A percentile compares a stretch with the other conserved stretches of the same genome.
Evolutionary conservation across 345 rosid species (phyloP).

Genomic region (Hypericum perforatum): DNA sequence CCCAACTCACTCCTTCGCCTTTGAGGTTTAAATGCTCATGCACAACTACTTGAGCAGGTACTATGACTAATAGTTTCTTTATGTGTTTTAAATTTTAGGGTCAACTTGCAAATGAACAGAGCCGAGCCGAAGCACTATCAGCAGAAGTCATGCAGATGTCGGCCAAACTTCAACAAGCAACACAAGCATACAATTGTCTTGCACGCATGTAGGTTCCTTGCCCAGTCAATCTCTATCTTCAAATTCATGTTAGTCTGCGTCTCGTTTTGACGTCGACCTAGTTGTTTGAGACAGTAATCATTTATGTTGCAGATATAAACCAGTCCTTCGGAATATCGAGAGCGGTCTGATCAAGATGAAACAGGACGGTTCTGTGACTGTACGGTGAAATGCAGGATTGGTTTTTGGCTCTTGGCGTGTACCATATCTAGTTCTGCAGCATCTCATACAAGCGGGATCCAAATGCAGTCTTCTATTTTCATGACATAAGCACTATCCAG

Average conservation of each 20-base stretch:
- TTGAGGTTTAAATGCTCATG: too few relatives aligned
- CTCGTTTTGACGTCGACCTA: background rate
- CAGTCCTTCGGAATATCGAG: constrained; percentile 76
- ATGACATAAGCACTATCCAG: too few relatives aligned
- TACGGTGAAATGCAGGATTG: constrained; percentile 20
- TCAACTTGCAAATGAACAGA: constrained; percentile 71
- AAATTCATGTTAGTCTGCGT: background rate
- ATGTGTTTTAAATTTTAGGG: constrained; percentile 25
- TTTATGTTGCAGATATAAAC: constrained; percentile 57
- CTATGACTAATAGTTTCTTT: background rate
- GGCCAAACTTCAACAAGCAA: constrained; percentile 61
- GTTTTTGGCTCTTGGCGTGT: background rate
- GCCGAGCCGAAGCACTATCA: constrained; percentile 71
- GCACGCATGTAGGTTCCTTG: constrained; percentile 49
- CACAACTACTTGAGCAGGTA: too few relatives aligned
- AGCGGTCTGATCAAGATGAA: constrained; percentile 75
- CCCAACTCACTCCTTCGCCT: too few relatives aligned
- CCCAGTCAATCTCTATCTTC: background rate
- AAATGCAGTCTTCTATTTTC: too few relatives aligned
- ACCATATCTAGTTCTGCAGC: background rate
- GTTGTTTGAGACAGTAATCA: background rate
- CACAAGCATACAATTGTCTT: constrained; percentile 70
- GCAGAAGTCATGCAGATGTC: constrained; percentile 82
- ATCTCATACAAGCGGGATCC: background rate
- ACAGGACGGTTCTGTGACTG: constrained; percentile 56